Base-by-base conservation (phyloP, 2,329 filamentous ascomycete species). In the Neofusicoccum cordaticola region DNA sequence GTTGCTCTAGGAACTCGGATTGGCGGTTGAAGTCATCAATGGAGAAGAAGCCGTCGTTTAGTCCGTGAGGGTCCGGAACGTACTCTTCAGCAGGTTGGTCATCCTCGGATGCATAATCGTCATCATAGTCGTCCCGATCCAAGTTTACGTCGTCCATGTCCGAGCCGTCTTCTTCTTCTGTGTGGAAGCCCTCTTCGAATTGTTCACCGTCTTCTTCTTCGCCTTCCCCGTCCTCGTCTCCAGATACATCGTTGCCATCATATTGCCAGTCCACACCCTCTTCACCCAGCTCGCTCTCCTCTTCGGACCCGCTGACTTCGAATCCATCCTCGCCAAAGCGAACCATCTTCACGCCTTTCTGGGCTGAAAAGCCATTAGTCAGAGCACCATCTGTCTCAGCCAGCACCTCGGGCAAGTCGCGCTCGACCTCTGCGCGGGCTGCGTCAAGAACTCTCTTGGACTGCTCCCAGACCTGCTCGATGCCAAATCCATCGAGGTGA, bases 11-110 rank as follows among this genome's bases (percentile, higher is more conserved):
- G 74, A 90, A 90, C 72, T 96, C 92, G 1, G 93, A 92, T 74
- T 96, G 91, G 74, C 90, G 92, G 82, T 99, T 99, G 85, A 99
- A 99, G 66, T 96, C 88, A 72, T 98, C 93, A 71, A 99, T 94
- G 15, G 92, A 96, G 80, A 99, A 99, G 81, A 99, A 99, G 4
- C 93, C 94, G 73, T 99, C 95, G 72, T 99, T 98, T 37, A 99
- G 86, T 6, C 93, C 92, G 73, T 95, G 84, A 3, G 88, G 88
- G 72, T 98, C 93, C 70, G 88, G 83, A 8, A 87, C 80, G 66
- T 89, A 89, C 44, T 85, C 84, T 56, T 84, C 84, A 1, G 79
- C 76, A 4, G 80, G 75, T 50, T 82, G 79, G 19, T 84, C 83
- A 3, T 83, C 80, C 11, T 66, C 71, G 11, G 72, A 71, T 5